phyloP scores from a whole-genome alignment of 176 grass and related monocot species.

The Rhynchospora breviuscula region DNA sequence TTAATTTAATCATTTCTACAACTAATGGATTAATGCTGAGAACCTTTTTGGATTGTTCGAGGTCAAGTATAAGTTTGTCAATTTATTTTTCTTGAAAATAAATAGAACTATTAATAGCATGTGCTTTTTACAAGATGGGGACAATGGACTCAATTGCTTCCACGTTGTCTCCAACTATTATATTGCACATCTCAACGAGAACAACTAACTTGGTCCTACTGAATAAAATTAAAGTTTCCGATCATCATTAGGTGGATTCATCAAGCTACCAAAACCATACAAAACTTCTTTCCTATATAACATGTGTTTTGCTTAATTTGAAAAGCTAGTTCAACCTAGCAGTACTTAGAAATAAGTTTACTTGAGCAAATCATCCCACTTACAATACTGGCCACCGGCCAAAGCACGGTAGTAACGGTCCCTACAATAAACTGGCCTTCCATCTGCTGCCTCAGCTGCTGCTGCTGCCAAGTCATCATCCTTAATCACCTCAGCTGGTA shows the following conservation, averaged over 20 bases:
- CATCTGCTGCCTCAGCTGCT: conserved; percentile 70
- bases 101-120: too few species aligned
- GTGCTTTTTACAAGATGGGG: too few species aligned
- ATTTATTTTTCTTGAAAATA: too few species aligned
- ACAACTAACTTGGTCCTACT: not conserved
- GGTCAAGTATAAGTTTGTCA: too few species aligned
- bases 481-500: conserved; percentile 75
- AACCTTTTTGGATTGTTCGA: too few species aligned
- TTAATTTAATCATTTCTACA: too few species aligned
- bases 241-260: not conserved
- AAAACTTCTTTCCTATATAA: conserved; percentile 3
- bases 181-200: not conserved
- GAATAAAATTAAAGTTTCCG: not conserved
- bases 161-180: not conserved
- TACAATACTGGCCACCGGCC: conserved; percentile 92
- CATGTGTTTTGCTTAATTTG: not conserved
- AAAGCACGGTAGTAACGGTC: conserved; percentile 86
- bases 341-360: conserved; percentile 23
- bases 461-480: conserved; percentile 76
- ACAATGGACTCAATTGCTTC: too few species aligned
- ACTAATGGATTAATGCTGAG: too few species aligned
- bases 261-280: not conserved
- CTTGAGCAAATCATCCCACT: conserved; percentile 84
- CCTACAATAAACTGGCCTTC: conserved; percentile 89
- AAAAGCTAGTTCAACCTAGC: not conserved